Conservation (phyloP, 352 stramenopile species). For the Elongisporangium undulatum region DNA sequence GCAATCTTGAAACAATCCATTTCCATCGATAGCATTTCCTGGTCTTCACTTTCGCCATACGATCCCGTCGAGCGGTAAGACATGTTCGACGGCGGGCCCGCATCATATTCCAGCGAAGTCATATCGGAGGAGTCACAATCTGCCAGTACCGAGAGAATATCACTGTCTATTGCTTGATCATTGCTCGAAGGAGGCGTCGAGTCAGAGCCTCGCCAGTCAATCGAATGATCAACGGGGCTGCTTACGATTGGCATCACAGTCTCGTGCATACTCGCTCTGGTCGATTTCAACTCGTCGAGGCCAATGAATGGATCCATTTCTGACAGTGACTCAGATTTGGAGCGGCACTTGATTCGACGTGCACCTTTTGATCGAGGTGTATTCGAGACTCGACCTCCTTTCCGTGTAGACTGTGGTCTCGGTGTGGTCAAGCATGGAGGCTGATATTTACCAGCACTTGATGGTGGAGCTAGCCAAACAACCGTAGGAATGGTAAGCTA, state of each 20-base stretch:
- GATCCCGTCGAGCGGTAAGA: constrained; percentile 25
- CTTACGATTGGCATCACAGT: constrained; percentile 16
- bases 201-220: constrained; percentile 23
- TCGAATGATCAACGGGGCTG: constrained; percentile 20
- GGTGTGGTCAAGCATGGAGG: constrained; percentile 3
- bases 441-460: background rate
- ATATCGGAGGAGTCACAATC: constrained; percentile 43
- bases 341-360: constrained; percentile 40
- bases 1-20: constrained; percentile 45
- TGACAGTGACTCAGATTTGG: constrained; percentile 57
- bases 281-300: constrained; percentile 21
- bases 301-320: constrained; percentile 23
- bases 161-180: constrained; percentile 68
- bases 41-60: constrained; percentile 23
- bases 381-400: constrained; percentile 15
- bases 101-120: constrained; percentile 10
- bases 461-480: background rate
- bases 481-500: background rate
- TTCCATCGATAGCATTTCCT: constrained; percentile 30
- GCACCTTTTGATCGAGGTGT: constrained; percentile 31
- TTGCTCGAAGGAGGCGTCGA: constrained; percentile 36
- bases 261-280: constrained; percentile 18
- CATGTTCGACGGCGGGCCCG: constrained; percentile 1
- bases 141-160: constrained; percentile 68
- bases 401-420: constrained; percentile 16